A percentile compares a stretch with the other conserved stretches of the same genome.
phyloP scores from a whole-genome alignment of 1,139 yeast species.

The Saccharomycopsis crataegensis region DNA sequence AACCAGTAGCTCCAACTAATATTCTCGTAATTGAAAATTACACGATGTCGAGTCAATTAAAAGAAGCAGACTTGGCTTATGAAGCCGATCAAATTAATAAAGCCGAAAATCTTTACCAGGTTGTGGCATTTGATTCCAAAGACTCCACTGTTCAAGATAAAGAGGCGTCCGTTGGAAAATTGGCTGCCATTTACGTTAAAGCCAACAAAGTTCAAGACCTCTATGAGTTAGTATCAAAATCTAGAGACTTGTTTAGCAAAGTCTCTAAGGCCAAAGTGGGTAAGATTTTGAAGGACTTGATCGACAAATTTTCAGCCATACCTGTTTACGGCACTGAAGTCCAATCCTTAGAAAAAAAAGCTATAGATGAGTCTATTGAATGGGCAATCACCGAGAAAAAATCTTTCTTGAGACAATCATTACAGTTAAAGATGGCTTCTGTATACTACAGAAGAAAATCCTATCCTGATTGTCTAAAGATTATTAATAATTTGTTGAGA shows the following conservation, averaged over 20 bases:
- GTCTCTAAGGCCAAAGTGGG: slow-evolving; percentile 95
- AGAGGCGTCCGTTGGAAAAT: slow-evolving; percentile 55
- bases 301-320: slow-evolving; percentile 69
- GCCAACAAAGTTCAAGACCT: slow-evolving; percentile 44
- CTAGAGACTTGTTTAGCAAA: slow-evolving; percentile 58
- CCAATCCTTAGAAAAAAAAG: slow-evolving; percentile 39
- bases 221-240: slow-evolving; percentile 54
- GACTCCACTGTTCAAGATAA: slow-evolving; percentile 38
- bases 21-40: too few relatives aligned
- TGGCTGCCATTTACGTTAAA: slow-evolving; percentile 51
- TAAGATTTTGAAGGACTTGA: slow-evolving; percentile 67
- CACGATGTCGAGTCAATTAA: background rate
- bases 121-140: slow-evolving; percentile 13
- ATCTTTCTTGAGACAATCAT: slow-evolving; percentile 79
- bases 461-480: slow-evolving; percentile 63
- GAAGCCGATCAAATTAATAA: slow-evolving; percentile 12
- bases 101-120: slow-evolving; percentile 15
- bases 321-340: slow-evolving; percentile 35
- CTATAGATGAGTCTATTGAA: slow-evolving; percentile 72
- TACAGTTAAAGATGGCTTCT: slow-evolving; percentile 77
- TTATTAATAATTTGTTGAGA: slow-evolving; percentile 63
- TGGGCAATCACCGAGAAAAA: slow-evolving; percentile 86
- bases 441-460: slow-evolving; percentile 58
- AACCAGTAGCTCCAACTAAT: too few relatives aligned
- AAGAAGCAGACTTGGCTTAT: slow-evolving; percentile 7